Evolutionary conservation across 2,329 filamentous ascomycete species (phyloP).

Genomic region (Paecilomyces sp.): DNA sequence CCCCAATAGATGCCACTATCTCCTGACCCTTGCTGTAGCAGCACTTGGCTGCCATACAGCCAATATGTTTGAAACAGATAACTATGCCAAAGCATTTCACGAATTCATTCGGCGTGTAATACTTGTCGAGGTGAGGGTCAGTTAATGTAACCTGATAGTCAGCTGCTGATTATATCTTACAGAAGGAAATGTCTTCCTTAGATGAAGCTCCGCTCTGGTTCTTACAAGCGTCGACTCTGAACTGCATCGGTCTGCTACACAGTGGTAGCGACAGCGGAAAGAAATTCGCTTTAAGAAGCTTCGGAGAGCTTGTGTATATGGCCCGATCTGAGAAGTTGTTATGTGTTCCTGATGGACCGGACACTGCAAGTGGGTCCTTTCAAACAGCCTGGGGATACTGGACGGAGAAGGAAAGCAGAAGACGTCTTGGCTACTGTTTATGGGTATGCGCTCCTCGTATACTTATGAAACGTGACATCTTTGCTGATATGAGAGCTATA

Average conservation of each 20-base stretch:
- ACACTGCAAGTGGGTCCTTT: not conserved
- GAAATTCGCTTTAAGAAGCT: slow-evolving; percentile 15
- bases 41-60: slow-evolving; percentile 34
- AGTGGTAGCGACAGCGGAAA: slow-evolving; percentile 16
- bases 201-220: slow-evolving; percentile 16
- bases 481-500: slow-evolving; percentile 7
- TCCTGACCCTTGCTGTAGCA: slow-evolving; percentile 31
- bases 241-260: slow-evolving; percentile 25
- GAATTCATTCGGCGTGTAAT: slow-evolving; percentile 36
- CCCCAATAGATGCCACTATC: slow-evolving; percentile 30
- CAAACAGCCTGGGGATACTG: slow-evolving; percentile 26
- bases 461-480: not conserved
- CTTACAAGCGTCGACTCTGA: slow-evolving; percentile 23
- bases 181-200: slow-evolving; percentile 19
- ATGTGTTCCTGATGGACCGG: slow-evolving; percentile 7
- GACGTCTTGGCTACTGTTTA: slow-evolving; percentile 35
- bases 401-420: slow-evolving; percentile 29
- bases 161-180: slow-evolving; percentile 1
- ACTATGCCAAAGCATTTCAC: slow-evolving; percentile 28
- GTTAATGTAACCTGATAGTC: not conserved
- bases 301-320: slow-evolving; percentile 22
- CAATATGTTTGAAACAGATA: slow-evolving; percentile 16
- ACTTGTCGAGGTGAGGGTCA: slow-evolving; percentile 22
- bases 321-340: slow-evolving; percentile 16
- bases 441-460: slow-evolving; percentile 28